These are phyloP conservation scores for Termitomyces sp. DNA, from an alignment of 768 basidiomycete genomes.

Conservation along the genomic window DNA sequence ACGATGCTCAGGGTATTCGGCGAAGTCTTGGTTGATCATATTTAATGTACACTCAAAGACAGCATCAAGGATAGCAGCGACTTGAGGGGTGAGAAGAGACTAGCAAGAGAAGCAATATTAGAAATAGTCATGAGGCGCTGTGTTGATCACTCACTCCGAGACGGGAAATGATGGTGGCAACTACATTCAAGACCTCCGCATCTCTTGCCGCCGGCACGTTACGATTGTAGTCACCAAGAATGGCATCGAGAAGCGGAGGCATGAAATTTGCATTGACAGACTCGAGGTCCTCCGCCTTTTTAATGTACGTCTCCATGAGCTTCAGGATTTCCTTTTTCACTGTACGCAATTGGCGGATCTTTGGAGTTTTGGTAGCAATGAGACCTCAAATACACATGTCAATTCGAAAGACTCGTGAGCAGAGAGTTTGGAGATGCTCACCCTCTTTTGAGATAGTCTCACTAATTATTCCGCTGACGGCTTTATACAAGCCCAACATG, in stretches of 20 bases:
- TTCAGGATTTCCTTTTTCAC: slow-evolving; percentile 99
- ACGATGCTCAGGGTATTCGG: slow-evolving; percentile 98
- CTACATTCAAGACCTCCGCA: slow-evolving; percentile 95
- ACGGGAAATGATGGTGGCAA: slow-evolving; percentile 88
- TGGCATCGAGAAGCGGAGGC: slow-evolving; percentile 92
- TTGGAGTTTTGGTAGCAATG: slow-evolving; percentile 94
- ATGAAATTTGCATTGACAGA: slow-evolving; percentile 89
- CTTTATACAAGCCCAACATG: slow-evolving; percentile 97
- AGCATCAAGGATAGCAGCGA: slow-evolving; percentile 91
- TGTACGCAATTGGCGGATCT: slow-evolving; percentile 88
- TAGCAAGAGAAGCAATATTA: slow-evolving; percentile 24
- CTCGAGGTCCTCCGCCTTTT: slow-evolving; percentile 95
- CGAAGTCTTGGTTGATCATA: slow-evolving; percentile 99
- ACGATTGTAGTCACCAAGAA: slow-evolving; percentile 94
- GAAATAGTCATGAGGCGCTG: slow-evolving; percentile 1
- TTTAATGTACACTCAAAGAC: slow-evolving; percentile 95
- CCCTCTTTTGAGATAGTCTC: slow-evolving; percentile 86
- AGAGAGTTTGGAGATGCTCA: slow-evolving; percentile 21
- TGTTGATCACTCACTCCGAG: slow-evolving; percentile 61
- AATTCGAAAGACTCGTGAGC: not conserved
- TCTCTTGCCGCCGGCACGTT: slow-evolving; percentile 93
- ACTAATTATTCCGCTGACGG: slow-evolving; percentile 94
- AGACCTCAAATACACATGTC: slow-evolving; percentile 42
- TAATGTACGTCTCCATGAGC: slow-evolving; percentile 96
- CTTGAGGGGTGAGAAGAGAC: slow-evolving; percentile 86